These are phyloP conservation scores for Umbelopsis vinacea DNA, from an alignment of 192 early-diverging fungal species.

Conservation along the genomic window DNA sequence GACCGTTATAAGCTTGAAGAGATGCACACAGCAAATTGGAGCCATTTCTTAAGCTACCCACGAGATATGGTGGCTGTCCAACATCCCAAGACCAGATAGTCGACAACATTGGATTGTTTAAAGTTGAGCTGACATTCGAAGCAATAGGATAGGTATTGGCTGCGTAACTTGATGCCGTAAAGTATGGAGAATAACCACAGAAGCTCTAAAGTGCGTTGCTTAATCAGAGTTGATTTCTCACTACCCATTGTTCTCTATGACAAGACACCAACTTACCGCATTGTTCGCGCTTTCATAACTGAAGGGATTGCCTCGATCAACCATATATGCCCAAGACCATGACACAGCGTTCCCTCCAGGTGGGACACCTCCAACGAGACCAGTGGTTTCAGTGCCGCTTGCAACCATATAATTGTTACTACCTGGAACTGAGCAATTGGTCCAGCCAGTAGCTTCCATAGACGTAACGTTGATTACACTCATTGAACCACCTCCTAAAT, in stretches of 20 bases:
- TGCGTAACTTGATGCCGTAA: slow-evolving; percentile 3
- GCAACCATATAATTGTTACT: slow-evolving; percentile 17
- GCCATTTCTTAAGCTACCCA: not conserved
- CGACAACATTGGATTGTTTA: slow-evolving; percentile 15
- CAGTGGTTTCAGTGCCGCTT: slow-evolving; percentile 9
- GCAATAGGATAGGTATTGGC: not conserved
- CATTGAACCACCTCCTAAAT: not conserved
- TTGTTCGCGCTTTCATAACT: slow-evolving; percentile 11
- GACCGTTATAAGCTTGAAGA: slow-evolving; percentile 26
- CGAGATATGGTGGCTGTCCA: not conserved
- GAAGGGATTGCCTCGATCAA: not conserved
- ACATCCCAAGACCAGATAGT: slow-evolving; percentile 42
- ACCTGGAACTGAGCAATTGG: slow-evolving; percentile 20
- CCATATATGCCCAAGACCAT: slow-evolving; percentile 15
- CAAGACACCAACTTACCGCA: not conserved
- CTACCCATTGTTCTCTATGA: not conserved
- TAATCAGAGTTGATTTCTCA: not conserved
- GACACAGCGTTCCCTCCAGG: not conserved
- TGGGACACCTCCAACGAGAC: not conserved
- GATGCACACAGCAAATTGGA: slow-evolving; percentile 21
- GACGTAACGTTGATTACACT: slow-evolving; percentile 3
- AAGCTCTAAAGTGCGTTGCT: slow-evolving; percentile 1
- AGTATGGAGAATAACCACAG: slow-evolving; percentile 29
- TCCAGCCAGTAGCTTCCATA: slow-evolving; percentile 8
- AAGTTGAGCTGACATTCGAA: not conserved